These are phyloP conservation scores for Aspergillus leporis DNA, from an alignment of 495 filamentous ascomycete genomes.

Conservation along the genomic window DNA sequence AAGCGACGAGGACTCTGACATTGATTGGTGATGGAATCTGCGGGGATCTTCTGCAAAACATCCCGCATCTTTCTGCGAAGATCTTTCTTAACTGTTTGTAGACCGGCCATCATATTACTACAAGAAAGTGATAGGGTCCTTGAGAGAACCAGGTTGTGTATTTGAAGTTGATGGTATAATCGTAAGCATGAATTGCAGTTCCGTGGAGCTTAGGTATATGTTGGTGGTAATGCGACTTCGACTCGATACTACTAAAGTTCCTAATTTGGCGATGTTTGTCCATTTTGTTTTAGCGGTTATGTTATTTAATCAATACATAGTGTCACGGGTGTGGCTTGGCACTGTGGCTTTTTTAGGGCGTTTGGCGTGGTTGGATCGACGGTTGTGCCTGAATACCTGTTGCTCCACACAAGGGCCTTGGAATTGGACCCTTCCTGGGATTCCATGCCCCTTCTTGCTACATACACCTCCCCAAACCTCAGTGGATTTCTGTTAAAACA, in stretches of 20 bases:
- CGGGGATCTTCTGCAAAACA: slow-evolving; percentile 55
- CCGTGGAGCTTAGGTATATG: not conserved
- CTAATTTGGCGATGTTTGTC: not conserved
- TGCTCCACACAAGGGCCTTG: slow-evolving; percentile 6
- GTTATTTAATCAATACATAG: not conserved
- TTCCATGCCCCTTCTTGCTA: slow-evolving; percentile 1
- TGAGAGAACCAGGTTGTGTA: not conserved
- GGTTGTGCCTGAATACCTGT: slow-evolving; percentile 1
- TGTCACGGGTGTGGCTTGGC: slow-evolving; percentile 7
- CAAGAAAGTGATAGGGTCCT: slow-evolving; percentile 3
- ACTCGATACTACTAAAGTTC: not conserved
- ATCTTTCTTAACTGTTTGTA: slow-evolving; percentile 70
- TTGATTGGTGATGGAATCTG: slow-evolving; percentile 60
- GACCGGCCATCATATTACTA: slow-evolving; percentile 44
- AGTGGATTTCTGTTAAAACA: not conserved
- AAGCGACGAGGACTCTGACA: slow-evolving; percentile 49
- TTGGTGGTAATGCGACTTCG: not conserved
- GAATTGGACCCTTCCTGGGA: slow-evolving; percentile 1
- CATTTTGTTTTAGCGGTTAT: not conserved
- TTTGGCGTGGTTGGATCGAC: slow-evolving; percentile 11
- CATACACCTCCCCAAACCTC: not conserved
- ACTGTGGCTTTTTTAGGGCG: slow-evolving; percentile 1
- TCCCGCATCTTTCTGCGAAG: slow-evolving; percentile 69
- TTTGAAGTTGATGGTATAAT: not conserved
- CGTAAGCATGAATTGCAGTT: not conserved